Evolutionary conservation across 23 red algal genomes (phyloP).

Genomic region (Porphyridium purpureum): DNA sequence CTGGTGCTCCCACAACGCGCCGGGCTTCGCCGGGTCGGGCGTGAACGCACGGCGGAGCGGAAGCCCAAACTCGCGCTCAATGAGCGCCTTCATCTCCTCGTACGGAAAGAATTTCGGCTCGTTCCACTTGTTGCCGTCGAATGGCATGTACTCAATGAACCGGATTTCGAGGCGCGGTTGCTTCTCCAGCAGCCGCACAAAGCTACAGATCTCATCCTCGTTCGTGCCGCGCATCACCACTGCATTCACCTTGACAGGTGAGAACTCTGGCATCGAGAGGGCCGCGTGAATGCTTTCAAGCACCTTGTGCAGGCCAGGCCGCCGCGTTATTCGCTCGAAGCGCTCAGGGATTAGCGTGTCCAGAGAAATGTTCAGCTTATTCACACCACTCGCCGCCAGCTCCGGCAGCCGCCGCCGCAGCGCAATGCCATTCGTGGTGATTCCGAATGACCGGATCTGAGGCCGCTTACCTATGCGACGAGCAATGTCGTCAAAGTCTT

Average conservation of each 20-base stretch:
- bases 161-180: conserved; percentile 24
- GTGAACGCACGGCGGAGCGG: too few species aligned
- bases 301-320: conserved; percentile 26
- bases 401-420: conserved; percentile 27
- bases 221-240: conserved; percentile 78
- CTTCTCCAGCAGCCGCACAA: conserved; percentile 31
- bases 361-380: conserved; percentile 45
- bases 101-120: conserved; percentile 37
- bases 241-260: conserved; percentile 62
- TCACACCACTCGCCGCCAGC: conserved; percentile 23
- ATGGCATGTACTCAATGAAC: conserved; percentile 99
- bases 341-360: conserved; percentile 42
- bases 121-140: conserved; percentile 70
- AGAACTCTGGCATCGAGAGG: conserved; percentile 10
- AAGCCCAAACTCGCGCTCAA: too few species aligned
- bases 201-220: conserved; percentile 29
- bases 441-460: conserved; percentile 5
- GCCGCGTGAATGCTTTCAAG: conserved; percentile 25
- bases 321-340: conserved; percentile 53
- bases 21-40: conserved; percentile 9
- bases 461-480: not conserved
- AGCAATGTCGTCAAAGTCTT: conserved; percentile 24
- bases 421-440: conserved; percentile 70
- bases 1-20: conserved; percentile 7
- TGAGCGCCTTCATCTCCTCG: too few species aligned